Evolutionary conservation across 2,329 filamentous ascomycete species (phyloP).

Genomic region (Aureobasidium pullulans): DNA sequence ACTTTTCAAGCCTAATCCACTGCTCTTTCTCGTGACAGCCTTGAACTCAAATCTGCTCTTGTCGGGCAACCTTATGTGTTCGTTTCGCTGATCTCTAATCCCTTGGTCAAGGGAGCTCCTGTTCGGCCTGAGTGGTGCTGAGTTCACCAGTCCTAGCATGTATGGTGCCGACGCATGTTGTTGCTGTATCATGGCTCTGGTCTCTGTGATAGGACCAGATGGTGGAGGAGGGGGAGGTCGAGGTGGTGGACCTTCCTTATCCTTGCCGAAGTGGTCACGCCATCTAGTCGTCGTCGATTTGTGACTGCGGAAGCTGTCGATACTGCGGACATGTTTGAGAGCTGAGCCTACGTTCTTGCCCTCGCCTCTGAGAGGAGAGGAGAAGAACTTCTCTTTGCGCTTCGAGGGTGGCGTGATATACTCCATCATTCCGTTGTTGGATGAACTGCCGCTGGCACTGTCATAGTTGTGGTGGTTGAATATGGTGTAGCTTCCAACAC

Average conservation of each 20-base stretch:
- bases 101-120: background rate
- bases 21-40: conserved; percentile 21
- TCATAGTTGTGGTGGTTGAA: conserved; percentile 11
- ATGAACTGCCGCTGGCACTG: conserved; percentile 14
- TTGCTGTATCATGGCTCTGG: background rate
- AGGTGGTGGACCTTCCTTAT: background rate
- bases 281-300: background rate
- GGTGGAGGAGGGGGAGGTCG: background rate
- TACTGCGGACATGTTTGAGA: conserved; percentile 11
- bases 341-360: background rate
- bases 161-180: background rate
- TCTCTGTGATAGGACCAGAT: background rate
- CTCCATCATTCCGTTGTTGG: conserved; percentile 13
- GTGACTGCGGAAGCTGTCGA: conserved; percentile 10
- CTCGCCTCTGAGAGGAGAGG: background rate
- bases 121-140: background rate
- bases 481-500: conserved; percentile 16
- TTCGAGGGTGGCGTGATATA: conserved; percentile 22
- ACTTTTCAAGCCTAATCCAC: conserved; percentile 22
- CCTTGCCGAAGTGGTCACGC: background rate
- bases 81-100: background rate
- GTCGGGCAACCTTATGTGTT: conserved; percentile 15
- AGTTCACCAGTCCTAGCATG: background rate
- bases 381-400: conserved; percentile 19
- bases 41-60: conserved; percentile 29